Evolutionary conservation across 805 yeast genomes (phyloP), one percentile per base, ranked within the genome.

Genomic region (Kluyveromyces aestuarii): DNA sequence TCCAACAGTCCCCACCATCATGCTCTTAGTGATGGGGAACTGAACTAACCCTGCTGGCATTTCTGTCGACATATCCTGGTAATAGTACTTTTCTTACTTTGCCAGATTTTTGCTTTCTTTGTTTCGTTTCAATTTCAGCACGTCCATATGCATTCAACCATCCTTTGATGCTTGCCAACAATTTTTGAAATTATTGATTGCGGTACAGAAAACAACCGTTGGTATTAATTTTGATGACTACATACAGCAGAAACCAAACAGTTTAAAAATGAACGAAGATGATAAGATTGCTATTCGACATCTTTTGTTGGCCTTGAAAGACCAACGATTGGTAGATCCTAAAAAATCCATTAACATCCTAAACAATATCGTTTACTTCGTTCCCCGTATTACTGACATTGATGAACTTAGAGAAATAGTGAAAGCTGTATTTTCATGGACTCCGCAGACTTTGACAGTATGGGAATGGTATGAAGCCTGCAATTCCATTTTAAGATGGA

Each of bases 1-100:
- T 10, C 50, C 53, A 13, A 53, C 58, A 0, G 64, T 58, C 13
- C 50, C 40, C 5, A 62, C 44, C 62, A 63, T 57, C 49, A 59
- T 54, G 13, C 59, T 17, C 38, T 58, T 61, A 2, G 68, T 61
- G 0, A 63, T 55, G 2, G 69, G 68, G 37, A 53, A 63, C 17
- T 50, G 52, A 3, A 43, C 39, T 17, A 57, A 54, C 11, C 61
- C 61, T 13, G 52, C 50, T 2, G 61, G 61, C 5, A 55, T 51
- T 39, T 56, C 61, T 44, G 52, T 53, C 11, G 58, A 53, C 59
- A 57, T 55, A 27, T 14, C 25, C 14, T 27, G n/a, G 13, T 25
- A 11, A 18, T 25, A 19, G 13, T 11, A 19, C 11, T 11, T 2
- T 17, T 6, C 40, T 17, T 17, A 18, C 21, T 6, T 21, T 4